Evolutionary conservation across 768 basidiomycete genomes (phyloP).

Genomic region (Phylloporus sp.): DNA sequence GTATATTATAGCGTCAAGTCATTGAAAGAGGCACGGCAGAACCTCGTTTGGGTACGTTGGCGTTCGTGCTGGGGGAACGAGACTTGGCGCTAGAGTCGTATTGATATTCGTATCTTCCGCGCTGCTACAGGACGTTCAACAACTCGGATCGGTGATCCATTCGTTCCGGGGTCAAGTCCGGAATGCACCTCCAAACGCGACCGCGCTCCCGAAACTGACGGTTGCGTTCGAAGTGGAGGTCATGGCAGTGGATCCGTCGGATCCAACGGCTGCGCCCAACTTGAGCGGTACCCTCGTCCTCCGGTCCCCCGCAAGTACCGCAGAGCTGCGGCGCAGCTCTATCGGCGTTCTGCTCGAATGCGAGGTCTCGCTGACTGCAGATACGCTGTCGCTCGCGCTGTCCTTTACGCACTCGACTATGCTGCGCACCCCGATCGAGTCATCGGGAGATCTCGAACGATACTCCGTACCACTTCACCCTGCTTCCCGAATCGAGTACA

Average conservation of each 20-base stretch:
- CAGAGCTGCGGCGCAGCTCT: constrained; percentile 2
- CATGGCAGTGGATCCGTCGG: too few species aligned
- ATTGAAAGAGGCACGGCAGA: constrained; percentile 5
- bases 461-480: constrained; percentile 3
- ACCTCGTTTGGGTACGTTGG: constrained; percentile 20
- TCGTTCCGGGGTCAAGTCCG: constrained; percentile 1
- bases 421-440: constrained; percentile 11
- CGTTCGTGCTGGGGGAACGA: background rate
- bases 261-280: constrained; percentile 1
- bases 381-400: constrained; percentile 15
- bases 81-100: too few species aligned
- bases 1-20: constrained; percentile 12
- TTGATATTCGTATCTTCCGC: background rate
- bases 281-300: constrained; percentile 14
- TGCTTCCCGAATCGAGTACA: constrained; percentile 10
- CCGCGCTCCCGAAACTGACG: constrained; percentile 18
- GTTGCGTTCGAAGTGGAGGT: constrained; percentile 19
- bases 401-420: constrained; percentile 24
- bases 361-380: constrained; percentile 12
- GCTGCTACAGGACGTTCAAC: constrained; percentile 17
- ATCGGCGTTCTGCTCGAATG: constrained; percentile 13
- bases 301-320: constrained; percentile 3
- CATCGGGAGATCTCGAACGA: background rate
- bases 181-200: constrained; percentile 7
- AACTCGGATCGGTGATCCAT: constrained; percentile 9